Evolutionary conservation across 257 asterid species (phyloP), one percentile per base, ranked within the genome.

Genomic region (Coffea eugenioides): DNA sequence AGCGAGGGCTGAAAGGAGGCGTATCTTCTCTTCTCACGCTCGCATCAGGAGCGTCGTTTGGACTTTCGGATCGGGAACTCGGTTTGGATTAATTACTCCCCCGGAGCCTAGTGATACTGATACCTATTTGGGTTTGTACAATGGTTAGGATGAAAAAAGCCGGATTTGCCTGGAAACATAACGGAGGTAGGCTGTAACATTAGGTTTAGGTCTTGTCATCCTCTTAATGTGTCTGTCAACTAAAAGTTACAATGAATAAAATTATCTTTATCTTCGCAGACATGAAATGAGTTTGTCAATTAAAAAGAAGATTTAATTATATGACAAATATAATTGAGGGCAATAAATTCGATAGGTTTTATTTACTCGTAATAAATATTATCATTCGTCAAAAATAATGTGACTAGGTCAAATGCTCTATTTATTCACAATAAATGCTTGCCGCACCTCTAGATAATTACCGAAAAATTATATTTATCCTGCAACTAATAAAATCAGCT

Each of bases 21-120:
- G 43, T 25, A 34, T 14, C 23, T 21, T n/a, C 57, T 41, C 2
- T 23, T 13, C 62, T 12, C 74, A 87, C 89, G 89, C 90, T 6
- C 69, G 31, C 5, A 2, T 6, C 0, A n/a, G 85, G 85, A 86
- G 90, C 91, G 91, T 87, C 34, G 56, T 0, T 11, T 80, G 2
- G 16, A 56, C 71, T 59, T 45, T 36, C 27, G 41, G 12, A 20
- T 75, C 15, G 13, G 15, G 7, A n/a, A 48, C 43, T 39, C 3
- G 31, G 31, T 31, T 15, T n/a, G 8, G 14, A 25, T 25, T 25
- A 1, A 8, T 1, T 61, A 61, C 27, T 20, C 27, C 10, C 43
- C 43, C 4, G 64, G 64, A 18, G 25, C 8, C 52, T 4, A 13
- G 5, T 14, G 16, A 0, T 52, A 1, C 3, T 52, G 59, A 9